phyloP scores from a whole-genome alignment of 2,329 filamentous ascomycete species.

The Fusarium vanettenii region DNA sequence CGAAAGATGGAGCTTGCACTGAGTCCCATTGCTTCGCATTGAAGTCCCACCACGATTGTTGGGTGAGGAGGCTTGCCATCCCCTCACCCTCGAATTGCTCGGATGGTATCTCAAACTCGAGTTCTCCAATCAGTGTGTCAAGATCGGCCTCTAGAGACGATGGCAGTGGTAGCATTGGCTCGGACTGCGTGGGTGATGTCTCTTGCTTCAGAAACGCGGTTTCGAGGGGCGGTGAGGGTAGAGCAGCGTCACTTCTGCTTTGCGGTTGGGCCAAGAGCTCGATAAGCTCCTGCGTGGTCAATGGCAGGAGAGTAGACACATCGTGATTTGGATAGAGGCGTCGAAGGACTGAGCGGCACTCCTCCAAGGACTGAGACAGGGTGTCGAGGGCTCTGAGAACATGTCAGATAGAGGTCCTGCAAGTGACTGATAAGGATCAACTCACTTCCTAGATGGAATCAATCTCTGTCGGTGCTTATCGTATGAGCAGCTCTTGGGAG shows the following conservation, averaged over 20 bases:
- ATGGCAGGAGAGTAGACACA: slow-evolving; percentile 60
- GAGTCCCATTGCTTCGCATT: slow-evolving; percentile 31
- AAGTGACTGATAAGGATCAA: slow-evolving; percentile 23
- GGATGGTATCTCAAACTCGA: slow-evolving; percentile 32
- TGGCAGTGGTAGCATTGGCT: slow-evolving; percentile 30
- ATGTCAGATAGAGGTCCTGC: slow-evolving; percentile 14
- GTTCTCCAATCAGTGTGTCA: slow-evolving; percentile 34
- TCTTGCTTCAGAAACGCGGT: slow-evolving; percentile 61
- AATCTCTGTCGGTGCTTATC: slow-evolving; percentile 83
- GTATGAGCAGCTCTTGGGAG: slow-evolving; percentile 82
- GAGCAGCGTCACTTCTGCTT: slow-evolving; percentile 54
- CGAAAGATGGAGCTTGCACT: slow-evolving; percentile 20
- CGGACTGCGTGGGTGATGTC: slow-evolving; percentile 50
- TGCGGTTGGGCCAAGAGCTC: slow-evolving; percentile 63
- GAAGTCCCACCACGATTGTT: slow-evolving; percentile 34
- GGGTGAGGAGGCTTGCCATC: slow-evolving; percentile 15
- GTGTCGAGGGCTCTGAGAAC: slow-evolving; percentile 67
- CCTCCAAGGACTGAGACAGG: slow-evolving; percentile 72
- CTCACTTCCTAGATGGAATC: slow-evolving; percentile 82
- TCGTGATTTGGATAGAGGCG: slow-evolving; percentile 71
- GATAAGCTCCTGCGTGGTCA: slow-evolving; percentile 71
- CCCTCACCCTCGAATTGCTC: slow-evolving; percentile 27
- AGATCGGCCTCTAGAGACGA: slow-evolving; percentile 37
- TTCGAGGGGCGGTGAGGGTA: slow-evolving; percentile 66
- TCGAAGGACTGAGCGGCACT: slow-evolving; percentile 59